Evolutionary conservation across 306 rosid species (phyloP).

Genomic region (Quercus rubra): DNA sequence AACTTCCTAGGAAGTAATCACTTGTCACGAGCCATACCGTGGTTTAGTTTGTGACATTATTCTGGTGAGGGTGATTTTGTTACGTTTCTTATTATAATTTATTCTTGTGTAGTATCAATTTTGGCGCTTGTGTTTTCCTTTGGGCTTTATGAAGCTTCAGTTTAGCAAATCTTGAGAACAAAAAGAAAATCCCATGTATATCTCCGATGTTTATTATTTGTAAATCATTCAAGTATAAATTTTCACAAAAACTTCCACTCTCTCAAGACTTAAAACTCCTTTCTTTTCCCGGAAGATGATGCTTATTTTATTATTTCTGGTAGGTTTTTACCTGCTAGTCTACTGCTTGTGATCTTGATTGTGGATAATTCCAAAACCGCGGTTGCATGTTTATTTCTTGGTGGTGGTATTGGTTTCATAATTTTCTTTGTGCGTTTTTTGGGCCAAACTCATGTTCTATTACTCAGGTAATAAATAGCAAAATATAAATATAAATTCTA

Average conservation of each 20-base stretch:
- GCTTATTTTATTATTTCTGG: too few species aligned
- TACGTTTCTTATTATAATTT: slow-evolving; percentile 25
- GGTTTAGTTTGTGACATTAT: neutral
- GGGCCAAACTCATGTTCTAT: too few species aligned
- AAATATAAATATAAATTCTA: too few species aligned
- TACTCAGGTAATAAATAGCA: too few species aligned
- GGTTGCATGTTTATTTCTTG: too few species aligned
- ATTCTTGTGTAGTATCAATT: slow-evolving; percentile 41
- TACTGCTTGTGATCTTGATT: too few species aligned
- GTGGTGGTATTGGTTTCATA: too few species aligned
- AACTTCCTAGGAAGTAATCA: slow-evolving; percentile 15
- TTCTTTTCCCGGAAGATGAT: too few species aligned
- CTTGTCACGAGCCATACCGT: neutral
- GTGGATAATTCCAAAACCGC: too few species aligned
- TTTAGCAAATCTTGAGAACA: slow-evolving; percentile 14
- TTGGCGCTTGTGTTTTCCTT: slow-evolving; percentile 30
- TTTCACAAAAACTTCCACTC: neutral
- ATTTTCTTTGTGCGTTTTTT: too few species aligned
- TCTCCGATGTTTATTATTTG: slow-evolving; percentile 20
- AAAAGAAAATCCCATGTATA: slow-evolving; percentile 35
- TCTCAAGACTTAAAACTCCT: too few species aligned
- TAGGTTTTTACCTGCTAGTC: too few species aligned
- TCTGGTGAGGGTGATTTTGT: neutral
- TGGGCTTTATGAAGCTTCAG: slow-evolving; percentile 5
- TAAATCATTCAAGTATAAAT: slow-evolving; percentile 24